phyloP scores from a whole-genome alignment of 1,139 yeast genomes.

The Wickerhamiella pararugosa region DNA sequence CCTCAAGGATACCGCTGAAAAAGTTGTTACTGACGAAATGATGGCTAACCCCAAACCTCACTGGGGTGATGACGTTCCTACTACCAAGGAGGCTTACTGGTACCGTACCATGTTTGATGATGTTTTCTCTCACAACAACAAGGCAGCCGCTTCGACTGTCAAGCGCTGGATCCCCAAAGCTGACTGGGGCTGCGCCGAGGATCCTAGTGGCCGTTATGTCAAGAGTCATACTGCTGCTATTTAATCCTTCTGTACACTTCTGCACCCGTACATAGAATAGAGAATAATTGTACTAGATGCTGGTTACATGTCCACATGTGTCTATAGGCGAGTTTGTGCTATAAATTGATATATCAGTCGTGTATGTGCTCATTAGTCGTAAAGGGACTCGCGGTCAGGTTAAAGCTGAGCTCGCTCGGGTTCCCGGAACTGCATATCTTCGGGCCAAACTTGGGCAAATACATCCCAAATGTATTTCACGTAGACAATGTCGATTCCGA shows the following conservation, averaged over 20 bases:
- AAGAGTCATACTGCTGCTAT: constrained; percentile 65
- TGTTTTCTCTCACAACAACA: constrained; percentile 65
- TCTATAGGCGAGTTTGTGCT: too few species aligned
- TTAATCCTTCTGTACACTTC: constrained; percentile 10
- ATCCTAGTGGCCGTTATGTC: constrained; percentile 96
- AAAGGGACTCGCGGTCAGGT: too few species aligned
- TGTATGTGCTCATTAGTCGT: too few species aligned
- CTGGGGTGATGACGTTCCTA: constrained; percentile 92
- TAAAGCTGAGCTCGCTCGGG: neutral
- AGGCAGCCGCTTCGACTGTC: constrained; percentile 89
- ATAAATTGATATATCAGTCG: too few species aligned
- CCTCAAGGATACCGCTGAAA: constrained; percentile 87
- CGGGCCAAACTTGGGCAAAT: constrained; percentile 45
- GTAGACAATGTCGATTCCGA: constrained; percentile 44
- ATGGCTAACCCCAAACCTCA: constrained; percentile 79
- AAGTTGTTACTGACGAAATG: constrained; percentile 73
- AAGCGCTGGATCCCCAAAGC: constrained; percentile 99
- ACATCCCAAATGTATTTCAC: constrained; percentile 75
- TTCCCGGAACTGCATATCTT: constrained; percentile 7
- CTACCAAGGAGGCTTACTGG: constrained; percentile 98
- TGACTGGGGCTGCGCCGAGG: constrained; percentile 99
- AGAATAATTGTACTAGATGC: too few species aligned
- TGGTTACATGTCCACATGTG: too few species aligned
- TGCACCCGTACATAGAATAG: too few species aligned
- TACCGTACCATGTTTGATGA: constrained; percentile 94